Percentiles rank a stretch among this genome's conserved stretches.
Conservation (phyloP, 441 rosid genomes). For the Eruca vesicaria region DNA sequence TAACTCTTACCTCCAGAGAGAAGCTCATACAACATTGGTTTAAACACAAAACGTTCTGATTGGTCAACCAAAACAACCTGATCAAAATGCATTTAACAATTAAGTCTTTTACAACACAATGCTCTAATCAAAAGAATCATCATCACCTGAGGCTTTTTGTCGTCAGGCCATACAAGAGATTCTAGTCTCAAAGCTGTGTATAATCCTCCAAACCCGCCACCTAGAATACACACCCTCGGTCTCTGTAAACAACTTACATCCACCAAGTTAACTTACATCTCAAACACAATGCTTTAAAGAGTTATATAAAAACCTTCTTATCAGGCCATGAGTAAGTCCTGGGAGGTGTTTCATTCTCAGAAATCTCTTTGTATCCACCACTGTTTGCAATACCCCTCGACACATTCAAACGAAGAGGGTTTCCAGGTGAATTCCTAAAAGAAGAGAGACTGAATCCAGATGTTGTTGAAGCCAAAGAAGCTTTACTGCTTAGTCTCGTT, state of each 20-base stretch:
- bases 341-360: constrained; percentile 41
- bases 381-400: constrained; percentile 36
- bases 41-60: constrained; percentile 90
- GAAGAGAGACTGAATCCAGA: constrained; percentile 32
- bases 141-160: constrained; percentile 83
- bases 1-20: constrained; percentile 69
- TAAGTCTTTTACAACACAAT: not conserved
- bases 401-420: constrained; percentile 32
- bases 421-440: constrained; percentile 10
- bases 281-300: not conserved
- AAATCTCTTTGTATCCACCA: constrained; percentile 40
- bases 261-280: not conserved
- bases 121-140: not conserved
- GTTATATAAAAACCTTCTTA: constrained; percentile 42
- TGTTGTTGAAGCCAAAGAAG: constrained; percentile 34
- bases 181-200: constrained; percentile 90
- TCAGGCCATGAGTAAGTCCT: constrained; percentile 64
- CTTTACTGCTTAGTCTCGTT: constrained; percentile 35
- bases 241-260: constrained; percentile 43
- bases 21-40: constrained; percentile 96
- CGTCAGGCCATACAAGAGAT: constrained; percentile 81
- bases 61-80: constrained; percentile 93
- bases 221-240: constrained; percentile 83
- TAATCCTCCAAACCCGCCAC: constrained; percentile 97
- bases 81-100: not conserved